These are phyloP conservation scores for Stemphylium beticola DNA, from an alignment of 2,329 filamentous ascomycete species.

Conservation along the genomic window DNA sequence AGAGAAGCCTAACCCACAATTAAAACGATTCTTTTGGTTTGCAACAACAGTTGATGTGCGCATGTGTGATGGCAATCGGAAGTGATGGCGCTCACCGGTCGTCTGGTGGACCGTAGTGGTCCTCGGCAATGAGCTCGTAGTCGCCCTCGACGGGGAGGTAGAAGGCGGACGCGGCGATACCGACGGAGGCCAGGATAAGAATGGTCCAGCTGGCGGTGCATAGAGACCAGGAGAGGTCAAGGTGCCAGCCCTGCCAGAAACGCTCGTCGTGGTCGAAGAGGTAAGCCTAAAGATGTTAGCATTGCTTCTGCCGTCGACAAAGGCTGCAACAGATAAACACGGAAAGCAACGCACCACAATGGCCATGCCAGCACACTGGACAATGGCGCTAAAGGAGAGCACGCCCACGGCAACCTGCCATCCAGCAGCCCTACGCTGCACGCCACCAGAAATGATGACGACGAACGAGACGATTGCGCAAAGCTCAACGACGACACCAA, in stretches of 20 bases:
- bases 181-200: slow-evolving; percentile 59
- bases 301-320: background rate
- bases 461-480: slow-evolving; percentile 80
- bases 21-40: slow-evolving; percentile 20
- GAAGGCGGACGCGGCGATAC: slow-evolving; percentile 70
- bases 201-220: slow-evolving; percentile 66
- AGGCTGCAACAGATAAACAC: background rate
- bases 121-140: slow-evolving; percentile 74
- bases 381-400: slow-evolving; percentile 67
- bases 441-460: slow-evolving; percentile 78
- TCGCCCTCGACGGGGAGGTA: slow-evolving; percentile 80
- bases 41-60: slow-evolving; percentile 2
- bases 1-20: slow-evolving; percentile 38
- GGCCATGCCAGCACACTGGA: slow-evolving; percentile 78
- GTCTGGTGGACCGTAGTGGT: slow-evolving; percentile 36
- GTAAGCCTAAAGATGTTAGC: slow-evolving; percentile 66
- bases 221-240: slow-evolving; percentile 81
- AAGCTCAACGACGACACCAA: slow-evolving; percentile 81
- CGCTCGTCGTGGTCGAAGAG: slow-evolving; percentile 82
- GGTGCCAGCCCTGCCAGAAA: slow-evolving; percentile 81
- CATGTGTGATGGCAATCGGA: background rate
- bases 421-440: slow-evolving; percentile 77
- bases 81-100: slow-evolving; percentile 38
- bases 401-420: slow-evolving; percentile 78
- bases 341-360: slow-evolving; percentile 71